Base-by-base conservation (phyloP, 1,284 basidiomycete genomes). In the Tilletia indica region DNA sequence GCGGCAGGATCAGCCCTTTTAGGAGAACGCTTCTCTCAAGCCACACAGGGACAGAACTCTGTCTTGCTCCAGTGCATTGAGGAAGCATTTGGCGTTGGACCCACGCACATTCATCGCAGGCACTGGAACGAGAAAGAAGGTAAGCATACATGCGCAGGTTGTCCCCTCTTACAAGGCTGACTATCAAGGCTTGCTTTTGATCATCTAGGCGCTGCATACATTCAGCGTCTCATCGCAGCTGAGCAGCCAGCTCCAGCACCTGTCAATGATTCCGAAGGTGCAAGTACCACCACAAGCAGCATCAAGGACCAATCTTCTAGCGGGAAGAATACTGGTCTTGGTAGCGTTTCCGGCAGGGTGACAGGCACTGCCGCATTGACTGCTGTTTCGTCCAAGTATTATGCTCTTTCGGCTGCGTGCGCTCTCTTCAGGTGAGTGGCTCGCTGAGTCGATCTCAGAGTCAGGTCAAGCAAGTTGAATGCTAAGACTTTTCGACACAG, bases 101-200 rank as follows among this genome's bases (percentile, higher is more conserved):
- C 92, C 19, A 89, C 91, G 74, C 87, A 90, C 5, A 87, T 94
- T 8, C 85, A 88, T n/a, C 87, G 93, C 69, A 90, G 88, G 72
- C 91, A 90, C 78, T 96, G 92, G 93, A 93, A 92, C 73, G 90
- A 92, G 71, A 87, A 87, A 34, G 89, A 89, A 73, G 93, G 92
- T 91, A 69, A 66, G 83, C 68, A n/a, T 71, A 14, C 71, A 86
- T 95, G 68, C 88, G 89, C 38, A 90, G 91, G 71, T 86, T 94
- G 5, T 5, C 90, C 90, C 71, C 88, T 93, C 42, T 0, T 89
- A 93, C 61, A 90, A 93, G 74, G 89, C 91, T 67, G 90, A 54
- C n/a, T 1, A 45, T 45, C 14, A 8, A 45, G 6, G 42, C 14
- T 9, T n/a, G 4, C 51, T 8, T 54, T 31, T n/a, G 91, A 74